These are phyloP conservation scores for Coemansia sp. DNA, from an alignment of 192 early-diverging fungal genomes.

Conservation along the genomic window DNA sequence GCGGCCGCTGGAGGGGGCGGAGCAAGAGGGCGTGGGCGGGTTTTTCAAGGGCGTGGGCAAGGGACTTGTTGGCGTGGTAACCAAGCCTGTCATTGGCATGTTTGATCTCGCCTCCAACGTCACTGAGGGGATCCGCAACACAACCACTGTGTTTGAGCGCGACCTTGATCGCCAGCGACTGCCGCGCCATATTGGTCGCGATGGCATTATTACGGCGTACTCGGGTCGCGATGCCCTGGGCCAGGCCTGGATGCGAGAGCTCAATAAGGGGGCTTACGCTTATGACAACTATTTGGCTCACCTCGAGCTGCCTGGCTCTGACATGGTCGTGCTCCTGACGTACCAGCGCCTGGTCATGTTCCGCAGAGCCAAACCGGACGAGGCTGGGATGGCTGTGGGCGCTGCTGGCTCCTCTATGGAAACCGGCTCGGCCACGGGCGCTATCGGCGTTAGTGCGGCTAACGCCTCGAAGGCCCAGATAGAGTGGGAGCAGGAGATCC, in stretches of 20 bases:
- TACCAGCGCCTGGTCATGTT: conserved; percentile 75
- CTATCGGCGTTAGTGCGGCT: conserved; percentile 44
- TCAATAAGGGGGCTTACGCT: conserved; percentile 75
- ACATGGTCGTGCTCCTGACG: conserved; percentile 84
- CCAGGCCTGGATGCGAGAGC: conserved; percentile 78
- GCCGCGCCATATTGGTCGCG: conserved; percentile 81
- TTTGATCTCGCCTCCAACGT: conserved; percentile 95
- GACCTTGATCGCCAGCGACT: conserved; percentile 81
- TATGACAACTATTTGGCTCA: conserved; percentile 86
- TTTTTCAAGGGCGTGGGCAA: conserved; percentile 95
- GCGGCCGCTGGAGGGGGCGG: conserved; percentile 84
- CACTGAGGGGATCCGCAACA: conserved; percentile 90
- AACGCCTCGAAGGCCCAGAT: conserved; percentile 66
- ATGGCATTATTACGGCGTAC: conserved; percentile 80
- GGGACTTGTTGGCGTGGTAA: conserved; percentile 88
- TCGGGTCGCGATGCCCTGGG: conserved; percentile 77
- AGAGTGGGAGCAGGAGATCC: conserved; percentile 84
- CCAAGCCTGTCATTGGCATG: conserved; percentile 94
- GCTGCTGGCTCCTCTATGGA: conserved; percentile 40
- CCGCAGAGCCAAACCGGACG: conserved; percentile 46
- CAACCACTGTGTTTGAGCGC: conserved; percentile 84
- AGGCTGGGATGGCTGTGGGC: conserved; percentile 40
- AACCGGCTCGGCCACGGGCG: conserved; percentile 36
- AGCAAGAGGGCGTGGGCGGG: conserved; percentile 85
- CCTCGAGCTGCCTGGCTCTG: conserved; percentile 75